Percentiles rank a stretch among this genome's conserved stretches.
Conservation (phyloP, 331 rosid genomes). For the Prunus yedoensis region DNA sequence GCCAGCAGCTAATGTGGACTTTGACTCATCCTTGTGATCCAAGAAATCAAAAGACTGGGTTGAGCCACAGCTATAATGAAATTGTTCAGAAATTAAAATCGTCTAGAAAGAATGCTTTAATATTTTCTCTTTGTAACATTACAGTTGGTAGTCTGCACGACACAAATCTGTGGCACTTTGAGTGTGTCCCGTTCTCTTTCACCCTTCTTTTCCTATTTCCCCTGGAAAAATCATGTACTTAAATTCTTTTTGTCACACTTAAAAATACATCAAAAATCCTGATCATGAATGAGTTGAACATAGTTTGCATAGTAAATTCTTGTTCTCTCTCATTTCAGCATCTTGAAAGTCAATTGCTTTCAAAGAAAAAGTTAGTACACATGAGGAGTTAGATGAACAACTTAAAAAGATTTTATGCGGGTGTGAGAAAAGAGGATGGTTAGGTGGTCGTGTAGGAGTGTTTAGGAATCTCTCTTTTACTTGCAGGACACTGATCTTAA, state of each 20-base stretch:
- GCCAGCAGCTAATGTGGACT: constrained; percentile 37
- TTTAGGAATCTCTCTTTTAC: neutral
- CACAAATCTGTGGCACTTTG: neutral
- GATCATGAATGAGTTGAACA: neutral
- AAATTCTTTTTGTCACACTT: neutral
- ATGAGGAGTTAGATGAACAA: neutral
- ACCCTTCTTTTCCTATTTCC: neutral
- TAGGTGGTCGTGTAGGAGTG: neutral
- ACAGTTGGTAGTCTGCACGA: neutral
- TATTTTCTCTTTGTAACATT: neutral
- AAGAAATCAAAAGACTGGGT: neutral
- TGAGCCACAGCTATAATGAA: neutral
- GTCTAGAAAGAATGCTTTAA: neutral
- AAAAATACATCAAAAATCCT: constrained; percentile 1
- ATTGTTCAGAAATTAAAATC: neutral
- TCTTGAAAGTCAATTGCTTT: too few species aligned
- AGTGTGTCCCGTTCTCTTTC: neutral
- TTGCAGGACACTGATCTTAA: neutral
- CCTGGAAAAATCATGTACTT: neutral
- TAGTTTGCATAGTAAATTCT: neutral
- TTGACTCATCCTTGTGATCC: constrained; percentile 43
- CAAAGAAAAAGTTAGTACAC: too few species aligned
- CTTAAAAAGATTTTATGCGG: neutral
- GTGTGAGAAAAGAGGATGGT: neutral
- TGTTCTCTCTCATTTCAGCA: neutral